A percentile compares a stretch with the other conserved stretches of the same genome.
Conservation (phyloP, 140 eudicot species). For the Ambrosia hybrid region DNA sequence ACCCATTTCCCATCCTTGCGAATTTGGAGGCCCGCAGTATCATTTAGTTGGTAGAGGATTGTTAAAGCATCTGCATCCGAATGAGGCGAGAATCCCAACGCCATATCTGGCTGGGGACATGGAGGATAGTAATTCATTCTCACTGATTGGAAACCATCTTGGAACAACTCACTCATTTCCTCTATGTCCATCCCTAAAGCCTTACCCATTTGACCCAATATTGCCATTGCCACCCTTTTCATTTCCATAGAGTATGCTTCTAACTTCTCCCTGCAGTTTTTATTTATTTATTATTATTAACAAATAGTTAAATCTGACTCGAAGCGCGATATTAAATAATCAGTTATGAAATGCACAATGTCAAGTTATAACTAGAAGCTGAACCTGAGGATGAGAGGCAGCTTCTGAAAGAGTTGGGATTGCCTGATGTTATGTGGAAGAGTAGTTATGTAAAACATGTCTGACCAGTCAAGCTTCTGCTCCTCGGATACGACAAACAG, state of each 20-base stretch:
- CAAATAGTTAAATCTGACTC: neutral
- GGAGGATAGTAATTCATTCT: slow-evolving; percentile 87
- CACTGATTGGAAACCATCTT: slow-evolving; percentile 58
- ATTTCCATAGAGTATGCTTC: slow-evolving; percentile 55
- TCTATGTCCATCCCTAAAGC: slow-evolving; percentile 52
- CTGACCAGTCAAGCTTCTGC: slow-evolving; percentile 87
- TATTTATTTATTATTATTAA: too few species aligned
- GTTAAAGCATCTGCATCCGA: slow-evolving; percentile 78
- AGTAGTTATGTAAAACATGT: slow-evolving; percentile 69
- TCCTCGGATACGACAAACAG: slow-evolving; percentile 71
- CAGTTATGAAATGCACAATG: neutral
- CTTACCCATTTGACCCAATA: slow-evolving; percentile 52
- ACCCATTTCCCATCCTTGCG: slow-evolving; percentile 73
- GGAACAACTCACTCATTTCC: slow-evolving; percentile 50
- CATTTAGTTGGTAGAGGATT: slow-evolving; percentile 64
- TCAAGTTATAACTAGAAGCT: neutral
- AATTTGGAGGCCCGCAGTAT: slow-evolving; percentile 63
- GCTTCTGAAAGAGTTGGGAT: slow-evolving; percentile 44
- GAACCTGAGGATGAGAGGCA: slow-evolving; percentile 65
- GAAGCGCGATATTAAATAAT: neutral
- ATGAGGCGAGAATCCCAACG: slow-evolving; percentile 64
- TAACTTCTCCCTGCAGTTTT: slow-evolving; percentile 45
- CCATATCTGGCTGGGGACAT: slow-evolving; percentile 73
- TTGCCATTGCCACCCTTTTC: slow-evolving; percentile 43
- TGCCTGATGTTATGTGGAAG: slow-evolving; percentile 51